Evolutionary conservation across 225 moss, liverwort and hornwort genomes (phyloP), one percentile per base, ranked within the genome.

Genomic region (Neckera pumila): DNA sequence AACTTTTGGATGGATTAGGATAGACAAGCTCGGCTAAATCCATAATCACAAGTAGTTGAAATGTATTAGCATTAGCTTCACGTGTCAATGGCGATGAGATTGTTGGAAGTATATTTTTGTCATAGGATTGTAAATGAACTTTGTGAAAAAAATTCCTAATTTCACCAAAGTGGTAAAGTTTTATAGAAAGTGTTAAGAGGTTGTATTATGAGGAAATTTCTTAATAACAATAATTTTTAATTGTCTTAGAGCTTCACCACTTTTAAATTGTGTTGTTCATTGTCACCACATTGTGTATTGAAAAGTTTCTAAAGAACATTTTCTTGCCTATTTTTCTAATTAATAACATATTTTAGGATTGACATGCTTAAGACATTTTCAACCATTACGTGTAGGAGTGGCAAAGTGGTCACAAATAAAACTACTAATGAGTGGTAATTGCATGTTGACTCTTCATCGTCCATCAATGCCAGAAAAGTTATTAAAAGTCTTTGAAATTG

Each of bases 401-500:
- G 3, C 70, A 40, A 42, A 71, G 15, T 26, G 5, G 10, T 26
- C 9, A 5, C 30, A 73, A 73, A 51, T 36, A 14, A 54, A 36
- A 21, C 0, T 2, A 74, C 12, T 17, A 74, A 19, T 47, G 17
- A 47, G 47, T 31, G 7, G 47, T 47, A 30, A 31, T 18, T 1
- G 4, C 47, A 47, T 30, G 7, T 7, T 73, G 12, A 49, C 30
- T 49, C 19, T 75, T 19, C 2, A 31, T 1, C 0, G 2, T 47
- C 1, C 7, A 0, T 47, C 5, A 7, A 12, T 73, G 18, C 18
- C 0, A 18, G 0, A 19, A 8, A 21, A 34, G 9, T 36, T 2
- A 1, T 76, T 54, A 36, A 36, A 54, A 54, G 53, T 53, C 53
- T 9, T 14, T 53, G 3, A 54, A 49, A 42, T 0, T 19, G 0